phyloP scores from a whole-genome alignment of 2,329 filamentous ascomycete genomes.

The Basipetospora chlamydospora region DNA sequence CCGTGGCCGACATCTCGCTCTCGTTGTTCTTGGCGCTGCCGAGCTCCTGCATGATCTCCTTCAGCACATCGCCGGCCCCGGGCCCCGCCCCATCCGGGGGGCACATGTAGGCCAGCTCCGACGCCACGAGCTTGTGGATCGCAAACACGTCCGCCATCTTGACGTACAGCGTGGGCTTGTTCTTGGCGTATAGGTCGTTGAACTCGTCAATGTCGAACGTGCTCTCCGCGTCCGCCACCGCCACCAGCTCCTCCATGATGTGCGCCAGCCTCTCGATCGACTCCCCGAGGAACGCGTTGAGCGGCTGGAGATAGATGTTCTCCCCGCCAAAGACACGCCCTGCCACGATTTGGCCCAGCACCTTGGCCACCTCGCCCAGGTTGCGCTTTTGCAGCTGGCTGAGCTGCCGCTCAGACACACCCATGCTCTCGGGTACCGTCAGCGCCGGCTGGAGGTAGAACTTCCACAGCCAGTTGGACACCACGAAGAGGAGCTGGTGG shows the following conservation, averaged over 20 bases:
- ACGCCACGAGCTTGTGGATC: constrained; percentile 75
- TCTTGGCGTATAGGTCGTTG: constrained; percentile 92
- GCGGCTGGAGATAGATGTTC: constrained; percentile 86
- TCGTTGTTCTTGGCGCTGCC: constrained; percentile 96
- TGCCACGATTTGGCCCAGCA: constrained; percentile 76
- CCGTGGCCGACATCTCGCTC: constrained; percentile 76
- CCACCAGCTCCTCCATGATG: constrained; percentile 65
- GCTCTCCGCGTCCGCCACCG: constrained; percentile 71
- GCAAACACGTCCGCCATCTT: constrained; percentile 97
- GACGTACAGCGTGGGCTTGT: constrained; percentile 96
- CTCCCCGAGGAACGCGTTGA: constrained; percentile 82
- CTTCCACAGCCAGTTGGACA: constrained; percentile 86
- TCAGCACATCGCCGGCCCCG: constrained; percentile 72
- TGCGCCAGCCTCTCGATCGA: constrained; percentile 66
- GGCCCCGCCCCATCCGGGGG: constrained; percentile 29
- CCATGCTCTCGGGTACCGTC: constrained; percentile 79
- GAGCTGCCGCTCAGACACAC: constrained; percentile 78
- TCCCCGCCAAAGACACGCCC: constrained; percentile 85
- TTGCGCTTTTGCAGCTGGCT: constrained; percentile 90
- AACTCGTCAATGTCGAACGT: constrained; percentile 98
- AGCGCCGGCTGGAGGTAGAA: constrained; percentile 86
- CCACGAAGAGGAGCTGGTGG: constrained; percentile 64
- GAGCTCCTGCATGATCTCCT: constrained; percentile 83
- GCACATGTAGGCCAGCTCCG: constrained; percentile 65
- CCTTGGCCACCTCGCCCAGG: constrained; percentile 77